These are phyloP conservation scores for Globisporangium solare DNA, from an alignment of 352 stramenopile species.

Conservation along the genomic window DNA sequence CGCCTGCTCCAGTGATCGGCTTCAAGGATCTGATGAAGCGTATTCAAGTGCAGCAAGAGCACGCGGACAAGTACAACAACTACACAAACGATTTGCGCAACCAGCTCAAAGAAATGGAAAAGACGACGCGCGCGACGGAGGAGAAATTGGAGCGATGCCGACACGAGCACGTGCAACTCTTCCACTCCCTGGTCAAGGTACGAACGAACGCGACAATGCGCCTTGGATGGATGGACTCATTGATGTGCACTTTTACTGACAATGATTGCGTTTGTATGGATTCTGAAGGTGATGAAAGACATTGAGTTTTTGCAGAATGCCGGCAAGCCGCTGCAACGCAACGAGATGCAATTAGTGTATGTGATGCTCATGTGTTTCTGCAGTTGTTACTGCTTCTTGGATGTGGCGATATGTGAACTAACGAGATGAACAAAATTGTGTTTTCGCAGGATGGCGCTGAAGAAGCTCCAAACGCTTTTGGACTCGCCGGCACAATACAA, in stretches of 20 bases:
- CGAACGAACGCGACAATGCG: background rate
- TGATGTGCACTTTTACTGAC: background rate
- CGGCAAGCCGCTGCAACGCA: constrained; percentile 74
- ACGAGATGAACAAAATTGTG: background rate
- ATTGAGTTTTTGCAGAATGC: constrained; percentile 85
- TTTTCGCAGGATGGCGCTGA: constrained; percentile 57
- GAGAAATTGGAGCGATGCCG: constrained; percentile 85
- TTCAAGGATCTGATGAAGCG: constrained; percentile 81
- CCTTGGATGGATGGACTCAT: background rate
- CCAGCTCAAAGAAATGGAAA: constrained; percentile 81
- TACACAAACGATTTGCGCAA: constrained; percentile 71
- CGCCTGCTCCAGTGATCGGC: constrained; percentile 68
- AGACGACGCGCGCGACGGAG: constrained; percentile 68
- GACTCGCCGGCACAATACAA: constrained; percentile 86
- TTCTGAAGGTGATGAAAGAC: constrained; percentile 75
- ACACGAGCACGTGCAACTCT: constrained; percentile 80
- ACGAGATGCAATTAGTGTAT: constrained; percentile 78
- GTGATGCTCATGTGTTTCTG: constrained; percentile 16
- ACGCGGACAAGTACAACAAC: constrained; percentile 78
- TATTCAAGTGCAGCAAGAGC: constrained; percentile 75
- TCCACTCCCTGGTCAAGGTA: constrained; percentile 77
- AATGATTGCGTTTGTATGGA: constrained; percentile 3
- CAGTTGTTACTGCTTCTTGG: constrained; percentile 7
- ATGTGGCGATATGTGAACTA: constrained; percentile 2
- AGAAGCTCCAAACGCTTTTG: constrained; percentile 79